Base-by-base conservation (phyloP, 108 stramenopile genomes). In the Cyclotella sp. region DNA sequence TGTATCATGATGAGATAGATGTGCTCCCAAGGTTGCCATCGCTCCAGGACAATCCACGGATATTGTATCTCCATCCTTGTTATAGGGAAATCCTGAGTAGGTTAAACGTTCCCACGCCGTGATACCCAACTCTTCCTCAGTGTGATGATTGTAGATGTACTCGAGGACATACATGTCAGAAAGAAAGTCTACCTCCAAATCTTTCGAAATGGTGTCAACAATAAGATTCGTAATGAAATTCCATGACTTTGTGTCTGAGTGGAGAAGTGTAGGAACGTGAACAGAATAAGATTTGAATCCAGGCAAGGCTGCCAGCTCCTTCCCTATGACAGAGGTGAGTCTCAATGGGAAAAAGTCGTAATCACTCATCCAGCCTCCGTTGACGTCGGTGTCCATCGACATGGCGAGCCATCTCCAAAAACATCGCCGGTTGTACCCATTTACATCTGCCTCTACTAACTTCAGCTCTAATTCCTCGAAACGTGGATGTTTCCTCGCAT, bases 341-440 rank as follows among this genome's bases (percentile, higher is more conserved):
- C 29, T 41, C 13, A 73, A 53, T 18, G 72, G 72, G 62, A 73
- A 73, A 44, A 73, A 53, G 21, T 73, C 72, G 49, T 72, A 72
- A 46, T 72, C 71, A 43, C 22, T 44, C 57, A 72, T 72, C 71
- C 71, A 72, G 29, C 71, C 71, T 13, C 71, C 71, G 27, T 70
- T 70, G 12, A 21, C 11, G 41, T 70, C 21, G 22, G 14, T 15
- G 5, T 59, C 59, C 42, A 30, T 9, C 1, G 28, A 13, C 71
- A 72, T 72, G 11, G 71, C 71, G 40, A 72, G 71, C 71, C 71
- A 72, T 61, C 71, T 72, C 71, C 71, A 72, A 72, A 60, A 72
- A 34, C 71, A 72, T 3, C 71, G 52, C 9, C 28, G 71, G 42
- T 72, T 72, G 28, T 72, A 72, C 3, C 12, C 24, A 61, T 72